Evolutionary conservation across 2,329 filamentous ascomycete genomes (phyloP).

Genomic region (Monilinia laxa): DNA sequence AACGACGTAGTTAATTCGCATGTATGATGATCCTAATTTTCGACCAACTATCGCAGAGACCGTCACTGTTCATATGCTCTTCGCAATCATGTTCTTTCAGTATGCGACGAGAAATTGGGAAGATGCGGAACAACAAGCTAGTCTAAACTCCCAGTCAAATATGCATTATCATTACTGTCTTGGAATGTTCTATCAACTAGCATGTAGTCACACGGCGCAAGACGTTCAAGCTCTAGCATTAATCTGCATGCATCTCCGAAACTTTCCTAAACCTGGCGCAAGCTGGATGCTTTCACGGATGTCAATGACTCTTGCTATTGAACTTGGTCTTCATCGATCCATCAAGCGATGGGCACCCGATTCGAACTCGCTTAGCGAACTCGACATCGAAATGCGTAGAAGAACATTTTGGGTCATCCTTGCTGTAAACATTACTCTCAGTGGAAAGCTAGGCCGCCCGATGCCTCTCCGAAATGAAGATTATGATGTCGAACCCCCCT

Average conservation of each 20-base stretch:
- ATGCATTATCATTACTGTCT: slow-evolving; percentile 76
- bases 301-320: slow-evolving; percentile 67
- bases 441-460: slow-evolving; percentile 73
- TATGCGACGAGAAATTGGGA: slow-evolving; percentile 68
- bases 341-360: slow-evolving; percentile 56
- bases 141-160: slow-evolving; percentile 65
- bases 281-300: slow-evolving; percentile 67
- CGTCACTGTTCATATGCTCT: slow-evolving; percentile 74
- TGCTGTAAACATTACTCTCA: slow-evolving; percentile 64
- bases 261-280: slow-evolving; percentile 76
- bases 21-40: slow-evolving; percentile 69
- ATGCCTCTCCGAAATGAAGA: slow-evolving; percentile 73
- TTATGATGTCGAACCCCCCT: slow-evolving; percentile 75
- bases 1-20: slow-evolving; percentile 53
- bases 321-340: slow-evolving; percentile 74
- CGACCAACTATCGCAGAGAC: slow-evolving; percentile 62
- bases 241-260: slow-evolving; percentile 70
- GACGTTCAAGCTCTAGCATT: slow-evolving; percentile 73
- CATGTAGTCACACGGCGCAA: slow-evolving; percentile 59
- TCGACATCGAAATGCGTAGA: slow-evolving; percentile 75
- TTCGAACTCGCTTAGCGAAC: slow-evolving; percentile 45
- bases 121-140: slow-evolving; percentile 52
- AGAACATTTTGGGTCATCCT: slow-evolving; percentile 75
- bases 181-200: slow-evolving; percentile 65
- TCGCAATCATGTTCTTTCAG: slow-evolving; percentile 76